Evolutionary conservation across 2,329 filamentous ascomycete genomes (phyloP), one percentile per base, ranked within the genome.

Genomic region (Aschersonia sp.): DNA sequence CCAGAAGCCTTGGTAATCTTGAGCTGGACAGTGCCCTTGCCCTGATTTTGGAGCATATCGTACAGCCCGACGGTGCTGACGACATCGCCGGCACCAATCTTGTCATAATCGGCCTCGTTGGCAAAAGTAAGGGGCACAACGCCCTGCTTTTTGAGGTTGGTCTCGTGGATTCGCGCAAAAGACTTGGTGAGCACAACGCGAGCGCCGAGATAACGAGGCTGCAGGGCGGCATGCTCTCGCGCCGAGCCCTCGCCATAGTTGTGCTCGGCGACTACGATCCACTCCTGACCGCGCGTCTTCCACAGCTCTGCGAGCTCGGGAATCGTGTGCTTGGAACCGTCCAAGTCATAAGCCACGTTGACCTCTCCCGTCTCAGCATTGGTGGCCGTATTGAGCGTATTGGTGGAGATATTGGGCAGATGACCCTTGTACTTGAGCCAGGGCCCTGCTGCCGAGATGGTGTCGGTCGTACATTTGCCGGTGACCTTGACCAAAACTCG

Each of bases 361-460:
- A 92, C 89, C 66, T 95, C 89, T 56, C 84, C 85, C 0, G 91
- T 98, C 52, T 86, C 87, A 43, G 85, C 89, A 66, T 96, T 96
- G 62, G 89, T 76, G 51, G 92, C 92, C 47, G 89, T 92, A 68
- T 96, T 96, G 55, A 98, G 80, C 2, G 92, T 98, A 77, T 98
- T 98, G 62, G 88, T 88, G 57, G 83, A 85, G 65, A 98, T 98
- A 73, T 98, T 98, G 65, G 92, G 88, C 53, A 98, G 79, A 67
- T 98, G 92, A 53, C 92, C 92, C 75, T 97, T 97, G 80, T 97
- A 98, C 70, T 97, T 97, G 56, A 98, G 79, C 91, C 91, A 97
- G 12, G 91, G 91, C 5, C 91, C 91, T 1, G 91, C 91, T 35
- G 91, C 91, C 40, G 89, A 97, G 67, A 98, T 98, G 57, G 92